Evolutionary conservation across 495 filamentous ascomycete genomes (phyloP).

Genomic region (Aspergillus olivimuriae): DNA sequence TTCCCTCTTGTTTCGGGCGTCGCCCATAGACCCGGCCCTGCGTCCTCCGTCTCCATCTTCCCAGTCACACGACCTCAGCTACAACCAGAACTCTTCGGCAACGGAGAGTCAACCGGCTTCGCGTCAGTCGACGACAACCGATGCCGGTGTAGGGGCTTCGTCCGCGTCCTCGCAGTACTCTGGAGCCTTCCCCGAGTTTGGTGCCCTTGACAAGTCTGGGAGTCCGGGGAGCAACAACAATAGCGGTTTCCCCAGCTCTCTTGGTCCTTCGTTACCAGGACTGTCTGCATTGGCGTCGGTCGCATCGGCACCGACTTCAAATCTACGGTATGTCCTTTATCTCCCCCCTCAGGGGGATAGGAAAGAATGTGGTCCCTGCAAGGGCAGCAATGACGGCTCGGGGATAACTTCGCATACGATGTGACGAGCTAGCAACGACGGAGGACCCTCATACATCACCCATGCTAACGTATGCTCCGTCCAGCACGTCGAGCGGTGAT

Average conservation of each 20-base stretch:
- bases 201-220: conserved; percentile 16
- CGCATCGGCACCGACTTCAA: conserved; percentile 55
- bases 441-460: too few relatives aligned
- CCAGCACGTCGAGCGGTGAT: conserved; percentile 46
- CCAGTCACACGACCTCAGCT: conserved; percentile 32
- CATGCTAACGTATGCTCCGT: conserved; percentile 20
- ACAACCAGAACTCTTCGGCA: conserved; percentile 20
- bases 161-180: conserved; percentile 34
- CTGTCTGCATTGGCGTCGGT: conserved; percentile 59
- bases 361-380: too few relatives aligned
- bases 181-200: conserved; percentile 28
- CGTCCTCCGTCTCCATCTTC: conserved; percentile 38
- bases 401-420: too few relatives aligned
- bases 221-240: conserved; percentile 18
- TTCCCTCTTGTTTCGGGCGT: conserved; percentile 47
- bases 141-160: conserved; percentile 24
- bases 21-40: conserved; percentile 51
- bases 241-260: conserved; percentile 23
- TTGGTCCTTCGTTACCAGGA: conserved; percentile 46
- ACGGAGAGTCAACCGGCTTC: conserved; percentile 15
- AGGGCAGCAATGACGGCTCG: too few relatives aligned
- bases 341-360: too few relatives aligned
- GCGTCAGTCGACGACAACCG: conserved; percentile 16
- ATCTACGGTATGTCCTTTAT: conserved; percentile 52
- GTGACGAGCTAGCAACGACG: too few relatives aligned